These are phyloP conservation scores for Linnemannia hyalina DNA, from an alignment of 192 early-diverging fungal species.

Conservation along the genomic window DNA sequence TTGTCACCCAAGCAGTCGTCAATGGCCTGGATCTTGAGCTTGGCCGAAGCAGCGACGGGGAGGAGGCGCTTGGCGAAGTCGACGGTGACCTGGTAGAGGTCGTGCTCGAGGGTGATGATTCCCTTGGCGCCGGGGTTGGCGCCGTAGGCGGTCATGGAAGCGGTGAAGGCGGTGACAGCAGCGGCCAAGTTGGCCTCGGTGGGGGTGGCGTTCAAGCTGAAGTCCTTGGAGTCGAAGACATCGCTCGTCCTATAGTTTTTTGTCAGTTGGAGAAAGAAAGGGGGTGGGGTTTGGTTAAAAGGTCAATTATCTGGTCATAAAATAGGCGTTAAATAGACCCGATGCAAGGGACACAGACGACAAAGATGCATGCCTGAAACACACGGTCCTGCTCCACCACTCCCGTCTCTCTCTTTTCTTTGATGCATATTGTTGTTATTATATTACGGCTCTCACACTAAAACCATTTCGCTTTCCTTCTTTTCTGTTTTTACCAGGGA, in stretches of 20 bases:
- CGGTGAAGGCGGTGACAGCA: constrained; percentile 8
- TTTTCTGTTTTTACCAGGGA: constrained; percentile 2
- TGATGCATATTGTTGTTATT: not conserved
- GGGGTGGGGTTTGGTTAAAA: not conserved
- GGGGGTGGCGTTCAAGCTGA: constrained; percentile 36
- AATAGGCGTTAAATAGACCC: not conserved
- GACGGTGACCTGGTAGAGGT: constrained; percentile 59
- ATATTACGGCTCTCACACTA: not conserved
- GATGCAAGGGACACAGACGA: too few relatives aligned
- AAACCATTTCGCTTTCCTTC: not conserved
- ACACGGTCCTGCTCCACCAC: not conserved
- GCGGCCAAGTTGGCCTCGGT: constrained; percentile 9
- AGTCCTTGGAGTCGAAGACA: constrained; percentile 63
- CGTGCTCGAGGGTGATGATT: constrained; percentile 67
- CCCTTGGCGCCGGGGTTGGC: constrained; percentile 51
- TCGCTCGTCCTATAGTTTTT: constrained; percentile 44
- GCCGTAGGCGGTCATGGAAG: constrained; percentile 35
- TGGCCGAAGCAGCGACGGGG: constrained; percentile 28
- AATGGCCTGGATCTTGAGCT: constrained; percentile 42
- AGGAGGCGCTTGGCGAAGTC: constrained; percentile 55
- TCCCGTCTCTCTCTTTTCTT: not conserved
- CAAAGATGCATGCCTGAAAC: not conserved
- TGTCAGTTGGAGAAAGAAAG: not conserved
- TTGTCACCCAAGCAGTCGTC: constrained; percentile 45
- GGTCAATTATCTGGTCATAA: not conserved